phyloP scores from a whole-genome alignment of 2,329 filamentous ascomycete species.

The Fusarium sp. region DNA sequence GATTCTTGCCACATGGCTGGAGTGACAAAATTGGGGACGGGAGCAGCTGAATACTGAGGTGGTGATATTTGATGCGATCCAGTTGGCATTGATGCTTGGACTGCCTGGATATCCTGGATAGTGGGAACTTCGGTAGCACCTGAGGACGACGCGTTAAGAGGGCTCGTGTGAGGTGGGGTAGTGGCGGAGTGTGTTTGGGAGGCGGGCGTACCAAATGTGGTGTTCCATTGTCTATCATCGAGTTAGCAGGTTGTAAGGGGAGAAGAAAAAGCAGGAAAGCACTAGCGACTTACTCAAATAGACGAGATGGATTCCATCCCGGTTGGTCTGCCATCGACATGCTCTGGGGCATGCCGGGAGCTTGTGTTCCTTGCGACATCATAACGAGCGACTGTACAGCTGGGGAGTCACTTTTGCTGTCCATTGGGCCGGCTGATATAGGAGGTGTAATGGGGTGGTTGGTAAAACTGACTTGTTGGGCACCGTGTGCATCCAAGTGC shows the following conservation, averaged over 20 bases:
- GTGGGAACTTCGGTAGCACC: slow-evolving; percentile 66
- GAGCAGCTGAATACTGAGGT: slow-evolving; percentile 64
- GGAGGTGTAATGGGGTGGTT: slow-evolving; percentile 83
- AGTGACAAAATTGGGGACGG: slow-evolving; percentile 71
- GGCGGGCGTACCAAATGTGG: slow-evolving; percentile 83
- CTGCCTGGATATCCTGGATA: slow-evolving; percentile 64
- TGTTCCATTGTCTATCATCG: slow-evolving; percentile 86
- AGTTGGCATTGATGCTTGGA: slow-evolving; percentile 58
- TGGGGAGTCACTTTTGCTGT: slow-evolving; percentile 82
- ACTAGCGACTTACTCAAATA: slow-evolving; percentile 82
- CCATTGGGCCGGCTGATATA: slow-evolving; percentile 77
- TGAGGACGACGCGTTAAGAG: slow-evolving; percentile 66
- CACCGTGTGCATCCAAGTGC: slow-evolving; percentile 64
- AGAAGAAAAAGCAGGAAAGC: no score
- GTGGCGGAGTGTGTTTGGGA: slow-evolving; percentile 47
- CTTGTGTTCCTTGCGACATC: slow-evolving; percentile 72
- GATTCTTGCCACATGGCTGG: slow-evolving; percentile 81
- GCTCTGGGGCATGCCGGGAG: slow-evolving; percentile 62
- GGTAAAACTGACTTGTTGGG: slow-evolving; percentile 73
- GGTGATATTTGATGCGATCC: slow-evolving; percentile 61
- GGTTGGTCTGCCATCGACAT: slow-evolving; percentile 72
- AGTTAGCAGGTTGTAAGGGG: slow-evolving; percentile 7
- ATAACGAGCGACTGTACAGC: slow-evolving; percentile 77
- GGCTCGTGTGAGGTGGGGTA: slow-evolving; percentile 58
- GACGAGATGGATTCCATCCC: slow-evolving; percentile 85